Evolutionary conservation across 371 early-diverging fungal species (phyloP), one percentile per base, ranked within the genome.

Genomic region (Choanephora cucurbitarum): DNA sequence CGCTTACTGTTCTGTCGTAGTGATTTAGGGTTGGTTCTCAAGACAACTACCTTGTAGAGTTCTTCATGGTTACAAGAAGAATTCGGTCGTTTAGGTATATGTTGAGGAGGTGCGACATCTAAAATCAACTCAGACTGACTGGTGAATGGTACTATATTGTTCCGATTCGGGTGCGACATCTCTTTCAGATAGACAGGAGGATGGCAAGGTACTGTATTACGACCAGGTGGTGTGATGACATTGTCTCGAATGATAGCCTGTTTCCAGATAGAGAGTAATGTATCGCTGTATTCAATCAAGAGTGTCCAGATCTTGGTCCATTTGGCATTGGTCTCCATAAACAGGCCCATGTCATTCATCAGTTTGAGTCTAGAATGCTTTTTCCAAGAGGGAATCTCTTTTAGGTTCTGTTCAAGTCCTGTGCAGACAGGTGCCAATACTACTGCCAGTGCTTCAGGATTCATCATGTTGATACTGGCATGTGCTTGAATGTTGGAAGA

Each of bases 391-490:
- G 69, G 66, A 5, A 67, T 57, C 1, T 62, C 59, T 51, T 64
- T 65, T 17, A 72, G 43, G 19, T 66, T 63, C 14, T 67, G 66
- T 24, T 74, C 74, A 18, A 77, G 55, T 0, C 75, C 75, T 14
- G 75, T 70, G 42, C 72, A 72, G 5, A 72, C 69, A 6, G 78
- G 78, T 8, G 78, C 78, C 8, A 77, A 52, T 0, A 77, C 73
- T 10, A 69, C 59, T 2, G 78, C 74, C 5, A 77, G 44, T 9
- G 78, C 72, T 45, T 77, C 75, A 0, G 75, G 69, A 21, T 67
- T 67, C 78, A 77, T 77, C 60, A 66, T 61, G 46, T 77, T 77
- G 17, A 44, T 44, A 5, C 58, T 42, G 5, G 52, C 53, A 46
- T 70, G 57, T 3, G 61, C 39, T 55, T 70, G 69, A 13, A 74